Percentiles rank a stretch among this genome's conserved stretches.
These are phyloP conservation scores for Hypoxylon sp. DNA, from an alignment of 2,329 filamentous ascomycete species.

Conservation along the genomic window DNA sequence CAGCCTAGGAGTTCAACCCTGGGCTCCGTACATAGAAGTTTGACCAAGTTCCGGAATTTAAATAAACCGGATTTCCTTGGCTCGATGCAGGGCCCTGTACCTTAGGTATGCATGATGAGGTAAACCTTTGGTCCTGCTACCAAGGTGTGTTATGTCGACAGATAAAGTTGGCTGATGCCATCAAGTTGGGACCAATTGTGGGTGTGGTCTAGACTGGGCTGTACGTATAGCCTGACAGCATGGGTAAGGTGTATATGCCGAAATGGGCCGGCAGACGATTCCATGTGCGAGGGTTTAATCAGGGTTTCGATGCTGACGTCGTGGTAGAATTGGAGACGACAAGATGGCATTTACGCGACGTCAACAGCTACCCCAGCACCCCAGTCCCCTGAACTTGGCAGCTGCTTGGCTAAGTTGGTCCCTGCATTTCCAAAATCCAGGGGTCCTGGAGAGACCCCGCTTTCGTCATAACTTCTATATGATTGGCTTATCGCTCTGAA, in stretches of 20 bases:
- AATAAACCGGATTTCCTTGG: neutral
- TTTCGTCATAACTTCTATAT: constrained; percentile 44
- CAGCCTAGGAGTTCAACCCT: neutral
- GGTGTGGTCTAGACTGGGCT: neutral
- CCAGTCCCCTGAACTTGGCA: constrained; percentile 9
- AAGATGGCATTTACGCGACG: constrained; percentile 31
- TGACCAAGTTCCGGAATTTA: neutral
- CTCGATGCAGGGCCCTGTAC: constrained; percentile 10
- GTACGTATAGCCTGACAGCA: too few species aligned
- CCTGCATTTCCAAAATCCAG: constrained; percentile 34
- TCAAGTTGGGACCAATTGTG: constrained; percentile 1
- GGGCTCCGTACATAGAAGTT: constrained; percentile 2
- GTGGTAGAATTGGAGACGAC: constrained; percentile 15
- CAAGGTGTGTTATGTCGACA: neutral
- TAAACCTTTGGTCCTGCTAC: constrained; percentile 22
- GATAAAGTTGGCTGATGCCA: neutral
- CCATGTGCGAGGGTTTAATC: constrained; percentile 1
- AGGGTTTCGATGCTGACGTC: constrained; percentile 15
- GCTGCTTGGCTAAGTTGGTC: constrained; percentile 34
- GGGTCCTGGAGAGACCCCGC: constrained; percentile 36
- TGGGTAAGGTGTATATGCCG: constrained; percentile 22
- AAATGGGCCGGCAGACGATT: neutral
- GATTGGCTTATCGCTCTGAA: constrained; percentile 39
- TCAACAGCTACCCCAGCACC: constrained; percentile 21
- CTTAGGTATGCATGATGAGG: constrained; percentile 48